Evolutionary conservation across 169 alveolate species (phyloP).

Genomic region (Toxoplasma gondii): DNA sequence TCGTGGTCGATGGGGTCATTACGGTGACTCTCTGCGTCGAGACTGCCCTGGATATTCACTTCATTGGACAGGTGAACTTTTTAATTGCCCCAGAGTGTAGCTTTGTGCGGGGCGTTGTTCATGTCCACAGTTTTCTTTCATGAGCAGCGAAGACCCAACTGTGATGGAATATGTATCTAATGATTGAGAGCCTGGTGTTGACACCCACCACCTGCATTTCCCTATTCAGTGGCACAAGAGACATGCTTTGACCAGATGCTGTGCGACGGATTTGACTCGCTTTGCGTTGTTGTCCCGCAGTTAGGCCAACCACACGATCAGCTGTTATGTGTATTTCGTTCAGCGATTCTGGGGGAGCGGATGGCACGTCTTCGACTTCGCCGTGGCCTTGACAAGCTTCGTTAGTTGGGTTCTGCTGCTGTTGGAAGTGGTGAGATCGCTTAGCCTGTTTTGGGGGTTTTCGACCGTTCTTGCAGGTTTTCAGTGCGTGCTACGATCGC

Average conservation of each 20-base stretch:
- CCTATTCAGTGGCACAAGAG: not conserved
- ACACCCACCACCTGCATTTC: too few species aligned
- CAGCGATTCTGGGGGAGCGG: constrained; percentile 66
- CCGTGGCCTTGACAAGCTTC: constrained; percentile 52
- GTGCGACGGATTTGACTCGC: too few species aligned
- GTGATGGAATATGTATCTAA: too few species aligned
- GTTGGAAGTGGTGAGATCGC: constrained; percentile 57
- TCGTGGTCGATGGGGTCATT: constrained; percentile 53
- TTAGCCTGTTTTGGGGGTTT: not conserved
- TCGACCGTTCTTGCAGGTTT: too few species aligned
- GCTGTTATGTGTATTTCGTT: not conserved
- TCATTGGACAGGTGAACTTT: constrained; percentile 40
- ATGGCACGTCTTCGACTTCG: constrained; percentile 67
- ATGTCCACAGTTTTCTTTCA: not conserved
- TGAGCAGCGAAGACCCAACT: not conserved
- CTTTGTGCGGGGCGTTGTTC: not conserved
- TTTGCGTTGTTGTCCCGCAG: not conserved
- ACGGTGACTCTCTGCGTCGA: constrained; percentile 58
- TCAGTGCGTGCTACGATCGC: too few species aligned
- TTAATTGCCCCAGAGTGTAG: not conserved
- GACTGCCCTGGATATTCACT: constrained; percentile 47
- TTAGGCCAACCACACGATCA: not conserved
- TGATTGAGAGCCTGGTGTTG: too few species aligned
- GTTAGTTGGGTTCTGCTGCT: constrained; percentile 64
- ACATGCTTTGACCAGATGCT: not conserved